Percentiles rank a stretch among this genome's conserved stretches.
Conservation (phyloP, 305 asterid genomes). For the Plantago rigida region DNA sequence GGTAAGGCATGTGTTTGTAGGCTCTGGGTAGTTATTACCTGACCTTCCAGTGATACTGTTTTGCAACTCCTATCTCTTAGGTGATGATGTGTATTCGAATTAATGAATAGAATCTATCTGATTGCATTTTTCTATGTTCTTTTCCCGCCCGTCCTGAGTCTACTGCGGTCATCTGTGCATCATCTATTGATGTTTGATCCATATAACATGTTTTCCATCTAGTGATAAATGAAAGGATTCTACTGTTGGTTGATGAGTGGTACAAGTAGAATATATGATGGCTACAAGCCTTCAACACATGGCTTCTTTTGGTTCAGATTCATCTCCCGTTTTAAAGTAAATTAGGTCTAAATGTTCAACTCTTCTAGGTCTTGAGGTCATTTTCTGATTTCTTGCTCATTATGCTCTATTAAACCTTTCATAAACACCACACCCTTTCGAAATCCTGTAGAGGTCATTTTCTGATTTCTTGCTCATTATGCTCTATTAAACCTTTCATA, state of each 20-base stretch:
- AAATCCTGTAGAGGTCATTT: background rate
- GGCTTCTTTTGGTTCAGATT: slow-evolving; percentile 16
- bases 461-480: background rate
- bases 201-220: background rate
- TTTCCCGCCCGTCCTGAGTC: background rate
- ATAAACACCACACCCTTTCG: too few species aligned
- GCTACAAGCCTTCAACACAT: background rate
- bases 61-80: background rate
- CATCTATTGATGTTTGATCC: background rate
- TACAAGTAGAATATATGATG: background rate
- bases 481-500: background rate
- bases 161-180: background rate
- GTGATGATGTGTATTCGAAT: background rate
- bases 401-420: background rate
- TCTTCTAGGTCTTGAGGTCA: slow-evolving; percentile 18
- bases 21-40: background rate
- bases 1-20: background rate
- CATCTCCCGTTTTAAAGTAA: slow-evolving; percentile 9
- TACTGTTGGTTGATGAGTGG: background rate
- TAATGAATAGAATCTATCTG: background rate
- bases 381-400: background rate
- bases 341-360: slow-evolving; percentile 15
- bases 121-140: background rate
- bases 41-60: background rate
- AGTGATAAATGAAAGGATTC: background rate